A percentile compares a stretch with the other conserved stretches of the same genome.
Evolutionary conservation across 148 eudicot genomes (phyloP).

Genomic region (Vaccinium macrocarpon): DNA sequence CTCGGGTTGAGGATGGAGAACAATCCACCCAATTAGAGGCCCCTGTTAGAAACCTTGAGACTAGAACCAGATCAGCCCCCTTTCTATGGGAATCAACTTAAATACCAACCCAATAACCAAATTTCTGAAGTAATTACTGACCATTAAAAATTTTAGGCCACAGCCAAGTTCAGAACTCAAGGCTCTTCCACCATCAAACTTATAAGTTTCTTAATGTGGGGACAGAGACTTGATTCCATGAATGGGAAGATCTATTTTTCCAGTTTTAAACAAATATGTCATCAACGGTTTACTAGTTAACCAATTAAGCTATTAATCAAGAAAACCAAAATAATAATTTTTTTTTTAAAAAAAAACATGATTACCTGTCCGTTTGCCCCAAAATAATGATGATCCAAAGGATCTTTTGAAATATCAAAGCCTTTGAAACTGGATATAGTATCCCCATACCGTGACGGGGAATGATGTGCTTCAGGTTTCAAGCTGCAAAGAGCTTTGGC

Average conservation of each 20-base stretch:
- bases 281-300: neutral
- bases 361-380: conserved; percentile 54
- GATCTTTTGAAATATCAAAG: conserved; percentile 88
- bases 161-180: neutral
- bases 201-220: neutral
- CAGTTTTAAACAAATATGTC: neutral
- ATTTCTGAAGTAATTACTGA: neutral
- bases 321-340: conserved; percentile 11
- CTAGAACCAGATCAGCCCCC: neutral
- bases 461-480: conserved; percentile 28
- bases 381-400: conserved; percentile 71
- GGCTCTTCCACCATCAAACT: neutral
- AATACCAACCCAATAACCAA: neutral
- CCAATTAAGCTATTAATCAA: neutral
- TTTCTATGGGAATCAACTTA: neutral
- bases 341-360: neutral
- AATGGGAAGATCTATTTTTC: neutral
- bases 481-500: conserved; percentile 38
- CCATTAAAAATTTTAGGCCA: neutral
- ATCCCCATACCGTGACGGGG: conserved; percentile 23
- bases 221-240: neutral
- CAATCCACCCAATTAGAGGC: neutral
- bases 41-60: neutral
- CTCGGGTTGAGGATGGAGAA: neutral
- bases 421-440: conserved; percentile 58